phyloP scores from a whole-genome alignment of 768 basidiomycete species.

The Candolleomyces efflorescens region DNA sequence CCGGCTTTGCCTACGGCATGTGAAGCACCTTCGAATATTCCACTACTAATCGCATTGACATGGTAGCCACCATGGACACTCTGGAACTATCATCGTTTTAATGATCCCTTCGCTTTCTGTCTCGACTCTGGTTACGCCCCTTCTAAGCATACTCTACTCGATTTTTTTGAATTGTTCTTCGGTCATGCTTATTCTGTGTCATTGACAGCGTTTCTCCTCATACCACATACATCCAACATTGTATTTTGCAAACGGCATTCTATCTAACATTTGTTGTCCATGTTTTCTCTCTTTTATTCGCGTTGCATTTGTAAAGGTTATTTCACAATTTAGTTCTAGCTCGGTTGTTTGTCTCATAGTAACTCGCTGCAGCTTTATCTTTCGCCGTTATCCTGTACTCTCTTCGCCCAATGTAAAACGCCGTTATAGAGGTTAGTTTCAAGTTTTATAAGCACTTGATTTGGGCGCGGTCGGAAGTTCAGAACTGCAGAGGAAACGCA shows the following conservation, averaged over 20 bases:
- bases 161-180: conserved; percentile 39
- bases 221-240: conserved; percentile 51
- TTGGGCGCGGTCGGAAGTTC: neutral
- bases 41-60: conserved; percentile 19
- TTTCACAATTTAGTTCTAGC: conserved; percentile 44
- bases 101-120: conserved; percentile 25
- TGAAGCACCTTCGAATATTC: conserved; percentile 33
- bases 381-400: conserved; percentile 58
- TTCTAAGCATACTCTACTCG: conserved; percentile 37
- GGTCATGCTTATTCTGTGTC: conserved; percentile 37
- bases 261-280: conserved; percentile 49
- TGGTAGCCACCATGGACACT: conserved; percentile 16
- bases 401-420: conserved; percentile 44
- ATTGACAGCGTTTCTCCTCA: conserved; percentile 27
- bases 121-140: conserved; percentile 27
- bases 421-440: conserved; percentile 34
- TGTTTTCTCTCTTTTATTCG: conserved; percentile 42
- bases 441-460: conserved; percentile 1
- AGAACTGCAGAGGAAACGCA: neutral
- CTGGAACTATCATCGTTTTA: conserved; percentile 38
- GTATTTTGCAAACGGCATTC: conserved; percentile 69
- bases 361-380: conserved; percentile 57
- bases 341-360: conserved; percentile 70
- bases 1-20: conserved; percentile 77
- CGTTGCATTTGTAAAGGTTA: conserved; percentile 61